Conservation (phyloP, 495 filamentous ascomycete genomes). For the Trichocladium uniseriatum region DNA sequence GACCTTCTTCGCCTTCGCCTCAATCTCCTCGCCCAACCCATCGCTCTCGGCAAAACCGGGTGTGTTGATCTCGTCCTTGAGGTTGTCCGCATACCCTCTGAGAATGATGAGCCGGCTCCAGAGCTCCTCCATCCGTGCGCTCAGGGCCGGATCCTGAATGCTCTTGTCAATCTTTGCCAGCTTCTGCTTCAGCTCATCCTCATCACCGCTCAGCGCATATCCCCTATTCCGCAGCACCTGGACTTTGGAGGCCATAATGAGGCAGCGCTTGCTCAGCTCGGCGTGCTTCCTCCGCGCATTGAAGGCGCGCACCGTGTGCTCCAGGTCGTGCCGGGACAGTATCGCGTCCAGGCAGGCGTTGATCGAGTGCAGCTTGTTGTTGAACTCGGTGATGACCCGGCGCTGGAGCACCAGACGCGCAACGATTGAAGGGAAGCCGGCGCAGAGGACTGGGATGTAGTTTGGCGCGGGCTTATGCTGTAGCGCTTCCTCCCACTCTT, state of each 20-base stretch:
- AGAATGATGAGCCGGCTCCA: constrained; percentile 91
- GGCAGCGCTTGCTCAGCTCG: constrained; percentile 67
- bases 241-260: constrained; percentile 80
- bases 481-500: constrained; percentile 90
- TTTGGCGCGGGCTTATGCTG: constrained; percentile 69
- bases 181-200: constrained; percentile 85
- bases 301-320: constrained; percentile 66
- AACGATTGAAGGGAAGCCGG: constrained; percentile 51
- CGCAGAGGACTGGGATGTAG: constrained; percentile 60
- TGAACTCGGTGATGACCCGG: constrained; percentile 60
- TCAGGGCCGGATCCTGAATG: constrained; percentile 75
- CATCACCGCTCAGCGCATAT: constrained; percentile 82
- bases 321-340: constrained; percentile 72
- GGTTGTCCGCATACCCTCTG: constrained; percentile 63
- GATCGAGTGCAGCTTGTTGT: constrained; percentile 80
- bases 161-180: constrained; percentile 61
- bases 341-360: constrained; percentile 72
- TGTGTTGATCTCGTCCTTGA: constrained; percentile 74
- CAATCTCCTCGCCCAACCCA: constrained; percentile 63
- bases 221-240: constrained; percentile 86
- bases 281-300: constrained; percentile 75
- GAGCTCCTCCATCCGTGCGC: constrained; percentile 81
- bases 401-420: constrained; percentile 71
- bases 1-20: constrained; percentile 81
- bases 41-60: constrained; percentile 40